Evolutionary conservation across 2,329 filamentous ascomycete species (phyloP).

Genomic region (Leptographium galeiforme): DNA sequence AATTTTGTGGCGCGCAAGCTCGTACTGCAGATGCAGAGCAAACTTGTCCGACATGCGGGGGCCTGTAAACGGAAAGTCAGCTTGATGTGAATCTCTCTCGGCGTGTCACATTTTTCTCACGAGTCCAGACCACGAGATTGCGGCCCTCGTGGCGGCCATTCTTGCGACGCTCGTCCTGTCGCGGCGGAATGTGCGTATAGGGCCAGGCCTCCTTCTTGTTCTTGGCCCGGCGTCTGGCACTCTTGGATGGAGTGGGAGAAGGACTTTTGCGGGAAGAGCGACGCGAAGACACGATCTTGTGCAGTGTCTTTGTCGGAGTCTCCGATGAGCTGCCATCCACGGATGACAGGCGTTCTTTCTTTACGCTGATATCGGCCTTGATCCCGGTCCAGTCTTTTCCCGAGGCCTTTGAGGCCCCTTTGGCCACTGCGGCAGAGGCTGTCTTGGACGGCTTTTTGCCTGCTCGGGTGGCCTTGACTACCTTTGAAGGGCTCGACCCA

Average conservation of each 20-base stretch:
- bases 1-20: conserved; percentile 19
- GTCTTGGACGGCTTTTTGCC: not conserved
- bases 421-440: not conserved
- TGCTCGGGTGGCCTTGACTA: not conserved
- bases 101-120: conserved; percentile 19
- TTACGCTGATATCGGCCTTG: not conserved
- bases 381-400: not conserved
- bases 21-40: conserved; percentile 26
- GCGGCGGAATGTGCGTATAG: conserved; percentile 9
- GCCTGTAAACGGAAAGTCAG: conserved; percentile 16
- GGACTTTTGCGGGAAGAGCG: not conserved
- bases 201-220: conserved; percentile 2
- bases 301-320: not conserved
- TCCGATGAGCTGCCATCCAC: not conserved
- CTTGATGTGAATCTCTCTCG: not conserved
- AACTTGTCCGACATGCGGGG: conserved; percentile 33
- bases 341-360: not conserved
- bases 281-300: not conserved
- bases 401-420: not conserved
- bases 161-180: conserved; percentile 6
- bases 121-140: conserved; percentile 27
- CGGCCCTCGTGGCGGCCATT: conserved; percentile 23
- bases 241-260: not conserved
- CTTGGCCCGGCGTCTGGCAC: not conserved
- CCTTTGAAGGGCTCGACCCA: not conserved